These are phyloP conservation scores for Scheffersomyces parashehatae DNA, from an alignment of 1,139 yeast species.

Conservation along the genomic window DNA sequence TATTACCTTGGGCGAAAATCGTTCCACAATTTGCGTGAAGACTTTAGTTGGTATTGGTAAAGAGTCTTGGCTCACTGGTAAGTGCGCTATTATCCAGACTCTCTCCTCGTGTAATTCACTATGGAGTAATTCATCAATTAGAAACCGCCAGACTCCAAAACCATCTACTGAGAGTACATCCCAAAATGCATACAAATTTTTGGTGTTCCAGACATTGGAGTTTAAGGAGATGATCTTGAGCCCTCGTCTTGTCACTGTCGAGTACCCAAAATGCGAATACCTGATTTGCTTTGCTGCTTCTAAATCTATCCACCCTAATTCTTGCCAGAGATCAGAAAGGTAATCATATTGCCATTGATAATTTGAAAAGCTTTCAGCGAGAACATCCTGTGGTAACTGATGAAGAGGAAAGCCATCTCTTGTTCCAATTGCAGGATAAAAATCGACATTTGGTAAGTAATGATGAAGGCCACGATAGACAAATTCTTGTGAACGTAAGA, in stretches of 20 bases:
- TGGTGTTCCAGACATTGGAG: slow-evolving; percentile 31
- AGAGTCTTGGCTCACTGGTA: slow-evolving; percentile 22
- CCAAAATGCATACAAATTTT: slow-evolving; percentile 26
- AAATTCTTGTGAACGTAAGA: slow-evolving; percentile 14
- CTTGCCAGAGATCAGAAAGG: slow-evolving; percentile 28
- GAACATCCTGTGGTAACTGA: slow-evolving; percentile 22
- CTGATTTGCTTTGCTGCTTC: slow-evolving; percentile 31
- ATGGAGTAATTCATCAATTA: slow-evolving; percentile 29
- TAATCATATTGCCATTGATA: slow-evolving; percentile 31
- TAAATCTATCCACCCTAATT: slow-evolving; percentile 42
- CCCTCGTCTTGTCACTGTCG: slow-evolving; percentile 24
- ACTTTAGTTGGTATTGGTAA: slow-evolving; percentile 28
- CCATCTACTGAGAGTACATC: slow-evolving; percentile 22
- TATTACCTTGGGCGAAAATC: slow-evolving; percentile 35
- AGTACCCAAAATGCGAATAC: slow-evolving; percentile 27
- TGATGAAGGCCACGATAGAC: slow-evolving; percentile 22
- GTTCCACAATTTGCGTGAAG: slow-evolving; percentile 26
- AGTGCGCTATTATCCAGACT: slow-evolving; percentile 35
- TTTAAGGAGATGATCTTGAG: slow-evolving; percentile 32
- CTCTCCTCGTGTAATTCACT: slow-evolving; percentile 29
- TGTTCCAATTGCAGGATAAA: slow-evolving; percentile 28
- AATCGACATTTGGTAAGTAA: slow-evolving; percentile 22
- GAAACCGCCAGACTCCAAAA: slow-evolving; percentile 30
- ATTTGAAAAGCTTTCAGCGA: slow-evolving; percentile 6
- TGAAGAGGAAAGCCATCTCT: slow-evolving; percentile 29